Evolutionary conservation across 1,284 basidiomycete genomes (phyloP), one percentile per base, ranked within the genome.

Genomic region (Peniophora sp.): DNA sequence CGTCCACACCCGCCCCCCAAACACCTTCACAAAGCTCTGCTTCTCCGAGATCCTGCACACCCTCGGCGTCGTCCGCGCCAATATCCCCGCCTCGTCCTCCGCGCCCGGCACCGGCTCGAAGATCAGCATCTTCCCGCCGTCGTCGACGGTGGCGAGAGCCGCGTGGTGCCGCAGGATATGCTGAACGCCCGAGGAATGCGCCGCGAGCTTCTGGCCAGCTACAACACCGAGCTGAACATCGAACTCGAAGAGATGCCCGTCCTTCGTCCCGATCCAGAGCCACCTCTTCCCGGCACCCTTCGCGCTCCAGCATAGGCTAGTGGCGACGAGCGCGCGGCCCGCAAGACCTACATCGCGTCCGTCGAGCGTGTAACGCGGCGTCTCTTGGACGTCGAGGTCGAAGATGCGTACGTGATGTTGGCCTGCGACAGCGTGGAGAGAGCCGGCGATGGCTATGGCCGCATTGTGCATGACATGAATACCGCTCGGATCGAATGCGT

Each of bases 201-300:
- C 78, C 14, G 72, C 69, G 11, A 75, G 70, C 54, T 82, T 86
- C 17, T 73, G 70, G 3, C 78, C 79, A 0, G 72, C 72, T 14
- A 92, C 66, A 2, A 60, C 58, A 0, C 83, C 84, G 1, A 73
- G 78, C 47, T 73, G 65, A 24, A 88, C 72, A 60, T 96, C 91
- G 48, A 94, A 58, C 69, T 96, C 92, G 58, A 87, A 76, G 14
- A 97, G 54, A 63, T 88, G 83, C 0, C 94, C 94, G 24, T 95
- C 92, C 67, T 88, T 92, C 37, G 89, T 92, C 1, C 93, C 94
- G 15, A 87, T 69, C 93, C 92, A 96, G 5, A 93, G 78, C 71
- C 22, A 69, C 64, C 52, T 78, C 66, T 0, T 51, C 58, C 14
- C 63, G 61, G 20, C 62, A 57, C 10, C 53, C 59, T 17, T 72